Base-by-base conservation (phyloP, 176 grass and related monocot species). In the Oropetium thomaeum region DNA sequence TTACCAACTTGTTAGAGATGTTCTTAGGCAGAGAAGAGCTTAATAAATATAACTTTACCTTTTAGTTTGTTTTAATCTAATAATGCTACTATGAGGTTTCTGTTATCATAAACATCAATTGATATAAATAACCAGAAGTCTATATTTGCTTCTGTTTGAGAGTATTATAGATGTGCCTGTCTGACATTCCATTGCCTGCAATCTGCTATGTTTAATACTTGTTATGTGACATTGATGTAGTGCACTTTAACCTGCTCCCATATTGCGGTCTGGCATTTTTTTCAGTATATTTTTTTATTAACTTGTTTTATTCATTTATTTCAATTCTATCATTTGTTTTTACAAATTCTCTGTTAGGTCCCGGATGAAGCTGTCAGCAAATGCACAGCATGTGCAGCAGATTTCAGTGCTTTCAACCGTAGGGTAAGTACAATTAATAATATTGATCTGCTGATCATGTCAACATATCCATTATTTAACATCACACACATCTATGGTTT, bases 371-470 rank as follows among this genome's bases (percentile, higher is more conserved):
- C 87, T n/a, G 91, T 86, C 27, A 84, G 2, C 34, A 98, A 92
- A 73, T 98, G 96, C 87, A 94, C 89, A 22, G 75, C 59, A 45
- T 95, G 96, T 74, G 73, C 86, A 27, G 62, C 86, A 81, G 82
- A 94, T 87, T 98, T 98, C 79, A 93, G 79, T 81, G 96, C 96
- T 79, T 98, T 98, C 70, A 83, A 92, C 79, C 87, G 96, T 58
- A 91, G 96, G 68, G 91, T 98, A 81, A 71, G 53, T 70, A 57
- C 7, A 32, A 0, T 23, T 92, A 53, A 43, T 63, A 43, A 43
- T 63, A 43, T 85, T 84, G 40, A 62, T 52, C 37, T 74, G 40
- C 49, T 74, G 35, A 69, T 82, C 55, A 19, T 79, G 48, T 57
- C 22, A 45, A 26, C 7, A 15, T 4, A 38, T 47, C 13, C 37